Conservation (phyloP, 345 rosid genomes). For the Raphanus sativus region DNA sequence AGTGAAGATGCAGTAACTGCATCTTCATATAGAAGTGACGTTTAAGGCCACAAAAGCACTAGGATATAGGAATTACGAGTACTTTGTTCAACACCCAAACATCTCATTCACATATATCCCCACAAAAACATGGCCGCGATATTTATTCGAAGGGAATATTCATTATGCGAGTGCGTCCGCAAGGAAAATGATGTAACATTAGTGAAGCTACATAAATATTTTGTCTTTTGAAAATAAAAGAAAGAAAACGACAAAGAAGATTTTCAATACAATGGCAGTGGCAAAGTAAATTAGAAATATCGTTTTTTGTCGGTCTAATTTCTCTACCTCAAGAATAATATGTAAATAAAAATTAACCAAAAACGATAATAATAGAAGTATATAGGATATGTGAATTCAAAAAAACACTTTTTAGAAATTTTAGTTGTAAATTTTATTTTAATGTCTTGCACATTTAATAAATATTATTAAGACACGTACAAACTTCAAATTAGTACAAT, state of each 20-base stretch:
- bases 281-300: constrained; percentile 1
- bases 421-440: background rate
- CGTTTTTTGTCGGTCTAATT: constrained; percentile 16
- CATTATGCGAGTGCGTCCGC: constrained; percentile 34
- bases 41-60: constrained; percentile 16
- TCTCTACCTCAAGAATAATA: background rate
- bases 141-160: constrained; percentile 28
- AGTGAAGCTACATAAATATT: constrained; percentile 22
- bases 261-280: constrained; percentile 20
- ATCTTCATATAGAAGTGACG: background rate
- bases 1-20: no score
- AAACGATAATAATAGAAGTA: background rate
- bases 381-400: background rate
- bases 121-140: constrained; percentile 27
- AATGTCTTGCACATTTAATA: no score
- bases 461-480: background rate
- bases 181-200: constrained; percentile 32
- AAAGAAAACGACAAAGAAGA: constrained; percentile 27
- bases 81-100: constrained; percentile 4
- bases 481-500: background rate
- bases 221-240: background rate
- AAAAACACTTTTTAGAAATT: background rate
- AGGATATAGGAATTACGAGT: background rate
- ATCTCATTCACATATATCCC: constrained; percentile 28
- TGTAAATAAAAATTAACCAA: background rate